Conservation (phyloP, 225 moss, liverwort and hornwort species). For the Polytrichum commune region DNA sequence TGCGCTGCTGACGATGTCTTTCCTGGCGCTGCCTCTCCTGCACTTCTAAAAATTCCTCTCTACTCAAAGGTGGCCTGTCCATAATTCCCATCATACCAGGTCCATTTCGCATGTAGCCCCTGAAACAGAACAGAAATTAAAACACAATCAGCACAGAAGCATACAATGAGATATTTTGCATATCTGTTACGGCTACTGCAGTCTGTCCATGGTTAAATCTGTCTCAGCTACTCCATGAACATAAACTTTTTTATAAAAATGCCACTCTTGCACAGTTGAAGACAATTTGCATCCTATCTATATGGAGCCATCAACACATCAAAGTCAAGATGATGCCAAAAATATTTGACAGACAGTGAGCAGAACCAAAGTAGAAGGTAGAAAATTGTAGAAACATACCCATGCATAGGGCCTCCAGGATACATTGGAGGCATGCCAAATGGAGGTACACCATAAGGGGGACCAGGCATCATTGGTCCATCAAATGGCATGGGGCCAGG, state of each 20-base stretch:
- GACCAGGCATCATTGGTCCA: constrained; percentile 79
- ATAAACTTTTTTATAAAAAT: too few relatives aligned
- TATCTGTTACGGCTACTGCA: too few relatives aligned
- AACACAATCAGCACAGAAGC: too few relatives aligned
- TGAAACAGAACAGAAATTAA: constrained; percentile 20
- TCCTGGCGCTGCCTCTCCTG: constrained; percentile 93
- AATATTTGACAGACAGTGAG: not conserved
- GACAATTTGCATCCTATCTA: too few relatives aligned
- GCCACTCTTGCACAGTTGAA: too few relatives aligned
- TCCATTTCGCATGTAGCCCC: constrained; percentile 81
- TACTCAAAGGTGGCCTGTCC: constrained; percentile 78
- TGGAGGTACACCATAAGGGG: constrained; percentile 71
- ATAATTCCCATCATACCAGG: constrained; percentile 74
- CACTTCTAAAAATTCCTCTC: constrained; percentile 92
- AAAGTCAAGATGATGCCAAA: too few relatives aligned
- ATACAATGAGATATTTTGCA: too few relatives aligned
- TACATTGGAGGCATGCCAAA: constrained; percentile 85
- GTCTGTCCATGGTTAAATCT: too few relatives aligned
- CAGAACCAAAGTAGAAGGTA: not conserved
- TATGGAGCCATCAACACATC: too few relatives aligned
- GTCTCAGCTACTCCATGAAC: too few relatives aligned
- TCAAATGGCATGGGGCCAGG: constrained; percentile 78
- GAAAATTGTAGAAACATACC: constrained; percentile 42
- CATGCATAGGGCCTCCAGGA: constrained; percentile 74
- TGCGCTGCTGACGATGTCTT: constrained; percentile 67